Conservation (phyloP, 306 rosid species). For the Spatholobus suberectus region DNA sequence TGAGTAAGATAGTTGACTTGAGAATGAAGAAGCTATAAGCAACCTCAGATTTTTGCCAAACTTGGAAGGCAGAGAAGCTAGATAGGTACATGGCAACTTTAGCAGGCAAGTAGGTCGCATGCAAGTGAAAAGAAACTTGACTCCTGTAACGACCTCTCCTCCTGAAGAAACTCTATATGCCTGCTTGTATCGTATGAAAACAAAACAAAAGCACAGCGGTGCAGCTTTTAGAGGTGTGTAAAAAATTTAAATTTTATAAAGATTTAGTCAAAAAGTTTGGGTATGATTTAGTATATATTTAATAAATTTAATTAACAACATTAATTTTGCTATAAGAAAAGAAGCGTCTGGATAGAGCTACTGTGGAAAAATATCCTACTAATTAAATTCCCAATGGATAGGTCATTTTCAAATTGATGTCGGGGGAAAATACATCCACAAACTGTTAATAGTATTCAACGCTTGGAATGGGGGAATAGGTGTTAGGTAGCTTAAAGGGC, state of each 20-base stretch:
- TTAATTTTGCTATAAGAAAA: neutral
- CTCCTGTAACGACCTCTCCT: neutral
- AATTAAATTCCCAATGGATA: neutral
- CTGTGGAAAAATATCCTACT: neutral
- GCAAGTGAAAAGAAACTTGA: slow-evolving; percentile 12
- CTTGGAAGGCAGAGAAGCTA: neutral
- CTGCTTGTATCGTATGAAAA: neutral
- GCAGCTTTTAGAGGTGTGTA: neutral
- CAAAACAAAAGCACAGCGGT: neutral
- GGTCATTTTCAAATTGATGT: slow-evolving; percentile 27
- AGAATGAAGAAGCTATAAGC: slow-evolving; percentile 6
- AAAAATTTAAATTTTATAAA: no score
- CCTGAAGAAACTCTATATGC: neutral
- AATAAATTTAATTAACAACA: neutral
- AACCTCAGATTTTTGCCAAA: slow-evolving; percentile 13
- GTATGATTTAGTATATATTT: no score
- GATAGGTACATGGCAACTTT: neutral
- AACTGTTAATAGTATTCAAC: neutral
- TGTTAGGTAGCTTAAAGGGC: neutral
- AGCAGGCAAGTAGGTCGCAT: neutral
- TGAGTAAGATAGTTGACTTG: slow-evolving; percentile 32
- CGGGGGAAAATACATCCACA: neutral
- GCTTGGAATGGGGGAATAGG: slow-evolving; percentile 4
- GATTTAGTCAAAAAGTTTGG: no score
- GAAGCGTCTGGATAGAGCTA: neutral